Base-by-base conservation (phyloP, 2,329 filamentous ascomycete species). In the Ophiostoma ips region DNA sequence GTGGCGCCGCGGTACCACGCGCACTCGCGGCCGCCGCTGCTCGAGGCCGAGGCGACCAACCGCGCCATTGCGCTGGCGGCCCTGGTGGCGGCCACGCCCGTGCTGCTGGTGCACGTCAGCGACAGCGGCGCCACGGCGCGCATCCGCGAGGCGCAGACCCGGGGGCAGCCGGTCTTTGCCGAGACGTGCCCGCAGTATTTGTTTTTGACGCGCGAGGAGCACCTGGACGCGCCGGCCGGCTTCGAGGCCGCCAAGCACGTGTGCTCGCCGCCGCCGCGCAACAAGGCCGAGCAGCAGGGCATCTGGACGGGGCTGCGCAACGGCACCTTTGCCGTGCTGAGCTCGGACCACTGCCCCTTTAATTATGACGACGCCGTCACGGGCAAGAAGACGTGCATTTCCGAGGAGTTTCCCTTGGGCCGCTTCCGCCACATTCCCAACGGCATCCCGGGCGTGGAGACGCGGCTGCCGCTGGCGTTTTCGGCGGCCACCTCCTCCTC, bases 181-280 rank as follows among this genome's bases (percentile, higher is more conserved):
- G 74, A 77, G 59, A 79, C 75, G 1, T 78, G 75, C 57, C 75
- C 75, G 3, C 75, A 78, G 50, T 78, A 79, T 54, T 65, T 78
- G 15, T 73, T 74, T 55, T 63, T 78, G n/a, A 71, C 71, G 1
- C 66, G 69, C n/a, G 63, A 67, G 8, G 55, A 57, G n/a, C 56
- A 61, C n/a, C 55, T 58, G 9, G 57, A 58, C 30, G 57, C 56
- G 16, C 51, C 52, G 6, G 59, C 64, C 50, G 53, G 58, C 18
- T 71, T 73, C 54, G 68, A 70, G 54, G 73, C 73, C 13, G 72
- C 73, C 5, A 76, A 76, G 61, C 71, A 68, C 55, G 71, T 77
- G 3, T 78, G 74, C 57, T 69, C 66, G 6, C 74, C 73, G 1
- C 72, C 73, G 5, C 68, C 73, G 7, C 69, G 74, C 46, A 65